phyloP scores from a whole-genome alignment of 208 protist genomes.

The Leishmania mexicana region DNA sequence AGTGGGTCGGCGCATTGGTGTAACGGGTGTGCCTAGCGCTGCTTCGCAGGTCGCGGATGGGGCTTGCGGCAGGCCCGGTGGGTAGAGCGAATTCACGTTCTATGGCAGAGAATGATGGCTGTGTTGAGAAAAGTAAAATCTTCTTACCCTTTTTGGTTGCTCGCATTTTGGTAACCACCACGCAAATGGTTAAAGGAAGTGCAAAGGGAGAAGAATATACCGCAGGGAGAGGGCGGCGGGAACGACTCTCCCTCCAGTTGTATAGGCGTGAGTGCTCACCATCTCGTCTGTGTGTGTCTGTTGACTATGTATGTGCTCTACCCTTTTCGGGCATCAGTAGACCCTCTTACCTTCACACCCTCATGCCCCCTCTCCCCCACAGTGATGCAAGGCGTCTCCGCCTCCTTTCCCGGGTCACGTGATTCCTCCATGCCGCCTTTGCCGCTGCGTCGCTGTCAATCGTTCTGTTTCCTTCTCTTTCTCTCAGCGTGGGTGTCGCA shows the following conservation, averaged over 20 bases:
- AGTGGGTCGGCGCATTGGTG: not conserved
- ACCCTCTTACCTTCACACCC: not conserved
- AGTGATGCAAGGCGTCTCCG: too few relatives aligned
- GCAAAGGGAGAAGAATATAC: not conserved
- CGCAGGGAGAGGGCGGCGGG: not conserved
- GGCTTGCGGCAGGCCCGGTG: not conserved
- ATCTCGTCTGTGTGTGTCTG: not conserved
- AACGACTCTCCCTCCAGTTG: not conserved
- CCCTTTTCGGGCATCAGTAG: not conserved
- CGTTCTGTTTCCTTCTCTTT: not conserved
- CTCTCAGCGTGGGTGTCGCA: not conserved
- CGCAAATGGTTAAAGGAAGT: not conserved
- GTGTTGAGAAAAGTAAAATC: not conserved
- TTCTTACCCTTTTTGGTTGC: not conserved
- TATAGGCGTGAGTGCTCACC: not conserved
- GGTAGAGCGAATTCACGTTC: not conserved
- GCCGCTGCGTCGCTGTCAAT: not conserved
- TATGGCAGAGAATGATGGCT: not conserved
- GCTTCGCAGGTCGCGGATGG: not conserved
- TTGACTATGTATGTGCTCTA: not conserved
- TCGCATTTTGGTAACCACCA: not conserved
- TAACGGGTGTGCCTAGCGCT: not conserved
- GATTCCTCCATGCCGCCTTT: not conserved
- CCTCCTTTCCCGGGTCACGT: not conserved
- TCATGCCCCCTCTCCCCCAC: not conserved